These are phyloP conservation scores for Hyaloscypha hepaticicola DNA, from an alignment of 495 filamentous ascomycete genomes.

Conservation along the genomic window DNA sequence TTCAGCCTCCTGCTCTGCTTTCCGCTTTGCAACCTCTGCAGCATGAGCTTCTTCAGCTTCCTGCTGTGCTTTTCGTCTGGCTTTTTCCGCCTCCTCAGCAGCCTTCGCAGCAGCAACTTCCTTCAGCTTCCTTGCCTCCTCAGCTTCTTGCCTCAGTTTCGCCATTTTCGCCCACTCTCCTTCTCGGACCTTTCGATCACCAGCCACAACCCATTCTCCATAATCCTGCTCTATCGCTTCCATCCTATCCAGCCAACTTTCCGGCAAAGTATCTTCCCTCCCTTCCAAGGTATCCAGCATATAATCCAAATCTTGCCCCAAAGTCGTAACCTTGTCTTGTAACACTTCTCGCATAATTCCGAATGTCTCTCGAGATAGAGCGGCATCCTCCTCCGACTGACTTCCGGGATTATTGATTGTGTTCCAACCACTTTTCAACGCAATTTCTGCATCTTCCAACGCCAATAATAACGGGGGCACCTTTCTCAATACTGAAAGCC, in stretches of 20 bases:
- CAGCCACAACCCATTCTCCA: slow-evolving; percentile 63
- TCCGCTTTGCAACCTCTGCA: neutral
- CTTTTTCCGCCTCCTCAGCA: slow-evolving; percentile 19
- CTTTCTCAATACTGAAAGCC: slow-evolving; percentile 69
- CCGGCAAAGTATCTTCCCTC: slow-evolving; percentile 76
- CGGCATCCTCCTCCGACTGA: neutral
- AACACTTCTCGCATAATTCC: slow-evolving; percentile 62
- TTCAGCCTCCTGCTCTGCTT: slow-evolving; percentile 13
- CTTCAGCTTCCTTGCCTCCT: slow-evolving; percentile 10
- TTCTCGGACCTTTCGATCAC: slow-evolving; percentile 26
- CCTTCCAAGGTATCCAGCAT: slow-evolving; percentile 87
- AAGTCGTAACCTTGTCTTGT: slow-evolving; percentile 63
- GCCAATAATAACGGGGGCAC: slow-evolving; percentile 68
- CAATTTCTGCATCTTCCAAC: slow-evolving; percentile 60
- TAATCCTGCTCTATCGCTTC: slow-evolving; percentile 81
- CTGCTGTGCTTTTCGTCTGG: slow-evolving; percentile 8
- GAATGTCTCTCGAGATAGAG: slow-evolving; percentile 46
- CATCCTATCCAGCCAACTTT: slow-evolving; percentile 81
- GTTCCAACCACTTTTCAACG: slow-evolving; percentile 62
- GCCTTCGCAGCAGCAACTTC: slow-evolving; percentile 7
- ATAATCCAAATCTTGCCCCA: slow-evolving; percentile 72
- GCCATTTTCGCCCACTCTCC: slow-evolving; percentile 28
- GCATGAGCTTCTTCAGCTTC: slow-evolving; percentile 13
- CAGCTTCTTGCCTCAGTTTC: slow-evolving; percentile 19
- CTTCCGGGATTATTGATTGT: slow-evolving; percentile 45